Evolutionary conservation across 2,329 filamentous ascomycete genomes (phyloP).

Genomic region (Diaporthe caulivora): DNA sequence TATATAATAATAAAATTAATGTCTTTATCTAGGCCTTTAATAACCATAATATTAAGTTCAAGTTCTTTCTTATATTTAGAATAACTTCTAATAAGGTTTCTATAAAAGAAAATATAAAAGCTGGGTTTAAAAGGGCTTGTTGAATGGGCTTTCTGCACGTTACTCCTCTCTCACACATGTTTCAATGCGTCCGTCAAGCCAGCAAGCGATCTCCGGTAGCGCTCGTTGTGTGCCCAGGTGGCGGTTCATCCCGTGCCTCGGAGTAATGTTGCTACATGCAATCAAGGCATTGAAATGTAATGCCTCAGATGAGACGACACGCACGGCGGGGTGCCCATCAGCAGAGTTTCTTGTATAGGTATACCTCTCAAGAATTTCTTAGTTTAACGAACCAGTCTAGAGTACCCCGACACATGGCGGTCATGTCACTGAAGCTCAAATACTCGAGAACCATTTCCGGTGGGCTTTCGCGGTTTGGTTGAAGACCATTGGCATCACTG

Average conservation of each 20-base stretch:
- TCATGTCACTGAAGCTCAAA: not conserved
- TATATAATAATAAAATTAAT: too few species aligned
- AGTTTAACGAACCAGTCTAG: not conserved
- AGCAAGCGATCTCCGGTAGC: not conserved
- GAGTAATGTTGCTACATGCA: not conserved
- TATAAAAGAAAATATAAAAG: too few species aligned
- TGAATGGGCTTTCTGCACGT: too few species aligned
- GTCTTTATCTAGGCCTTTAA: too few species aligned
- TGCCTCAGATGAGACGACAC: not conserved
- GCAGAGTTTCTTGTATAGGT: not conserved
- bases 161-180: constrained; percentile 14
- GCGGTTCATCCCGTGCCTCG: not conserved
- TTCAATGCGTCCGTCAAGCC: constrained; percentile 10
- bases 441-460: too few species aligned
- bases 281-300: not conserved
- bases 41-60: too few species aligned
- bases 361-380: not conserved
- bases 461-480: not conserved
- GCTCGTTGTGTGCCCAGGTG: not conserved
- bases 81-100: too few species aligned
- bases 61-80: too few species aligned
- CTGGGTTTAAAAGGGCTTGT: too few species aligned
- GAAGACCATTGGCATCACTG: too few species aligned
- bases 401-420: too few species aligned
- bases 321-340: not conserved